phyloP scores from a whole-genome alignment of 805 yeast genomes.

The Candida suzukii region DNA sequence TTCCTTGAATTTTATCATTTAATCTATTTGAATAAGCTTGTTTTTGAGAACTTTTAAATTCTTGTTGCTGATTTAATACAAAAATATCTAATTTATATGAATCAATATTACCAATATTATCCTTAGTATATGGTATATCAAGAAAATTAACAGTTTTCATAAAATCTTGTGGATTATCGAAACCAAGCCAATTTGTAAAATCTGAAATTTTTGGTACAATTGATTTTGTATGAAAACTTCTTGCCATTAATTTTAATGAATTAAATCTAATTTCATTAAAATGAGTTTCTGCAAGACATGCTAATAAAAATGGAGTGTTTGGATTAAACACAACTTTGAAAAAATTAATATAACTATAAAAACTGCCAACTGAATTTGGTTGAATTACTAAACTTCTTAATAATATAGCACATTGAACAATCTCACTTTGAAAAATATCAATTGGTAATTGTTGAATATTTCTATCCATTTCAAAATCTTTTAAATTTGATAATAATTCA shows the following conservation, averaged over 20 bases:
- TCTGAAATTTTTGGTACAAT: slow-evolving; percentile 45
- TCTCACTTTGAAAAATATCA: slow-evolving; percentile 41
- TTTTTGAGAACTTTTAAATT: slow-evolving; percentile 25
- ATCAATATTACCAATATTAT: slow-evolving; percentile 22
- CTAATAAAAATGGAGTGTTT: slow-evolving; percentile 55
- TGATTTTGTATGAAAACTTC: slow-evolving; percentile 62
- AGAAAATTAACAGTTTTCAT: slow-evolving; percentile 55
- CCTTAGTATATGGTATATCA: slow-evolving; percentile 37
- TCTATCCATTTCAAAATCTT: slow-evolving; percentile 81
- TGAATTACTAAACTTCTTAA: slow-evolving; percentile 62
- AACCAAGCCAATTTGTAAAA: slow-evolving; percentile 51
- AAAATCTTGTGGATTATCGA: slow-evolving; percentile 52
- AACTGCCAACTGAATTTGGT: slow-evolving; percentile 51
- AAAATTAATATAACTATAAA: slow-evolving; percentile 56
- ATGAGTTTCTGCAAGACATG: slow-evolving; percentile 73
- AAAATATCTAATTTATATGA: slow-evolving; percentile 38
- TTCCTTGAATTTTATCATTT: slow-evolving; percentile 29
- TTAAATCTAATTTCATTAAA: slow-evolving; percentile 72
- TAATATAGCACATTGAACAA: slow-evolving; percentile 65
- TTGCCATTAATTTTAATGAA: slow-evolving; percentile 60
- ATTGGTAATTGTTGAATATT: slow-evolving; percentile 63
- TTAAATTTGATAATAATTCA: slow-evolving; percentile 66
- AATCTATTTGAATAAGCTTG: slow-evolving; percentile 40
- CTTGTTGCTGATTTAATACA: slow-evolving; percentile 25
- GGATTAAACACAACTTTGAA: slow-evolving; percentile 47